Evolutionary conservation across 306 rosid species (phyloP).

Genomic region (Sicyos baderoa): DNA sequence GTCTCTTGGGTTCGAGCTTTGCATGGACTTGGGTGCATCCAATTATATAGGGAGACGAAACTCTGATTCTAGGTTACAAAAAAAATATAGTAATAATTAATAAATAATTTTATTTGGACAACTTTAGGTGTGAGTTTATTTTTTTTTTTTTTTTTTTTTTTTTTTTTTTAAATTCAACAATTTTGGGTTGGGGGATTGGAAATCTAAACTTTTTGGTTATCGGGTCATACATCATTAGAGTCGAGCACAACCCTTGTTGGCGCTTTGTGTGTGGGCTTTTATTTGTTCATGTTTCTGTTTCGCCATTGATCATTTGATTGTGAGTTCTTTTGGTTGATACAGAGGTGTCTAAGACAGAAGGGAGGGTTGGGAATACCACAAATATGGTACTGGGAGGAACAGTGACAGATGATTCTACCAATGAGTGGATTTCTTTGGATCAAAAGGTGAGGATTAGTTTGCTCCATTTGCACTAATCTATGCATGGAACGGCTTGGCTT

Average conservation of each 20-base stretch:
- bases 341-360: slow-evolving; percentile 97
- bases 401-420: slow-evolving; percentile 75
- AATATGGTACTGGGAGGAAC: slow-evolving; percentile 97
- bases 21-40: too few species aligned
- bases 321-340: background rate
- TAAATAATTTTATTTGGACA: too few species aligned
- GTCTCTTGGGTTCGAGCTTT: too few species aligned
- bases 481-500: background rate
- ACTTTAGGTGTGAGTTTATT: background rate
- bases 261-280: background rate
- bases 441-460: slow-evolving; percentile 51
- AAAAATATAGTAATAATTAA: too few species aligned
- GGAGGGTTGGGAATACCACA: slow-evolving; percentile 94
- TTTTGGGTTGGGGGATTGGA: too few species aligned
- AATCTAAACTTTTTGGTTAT: too few species aligned
- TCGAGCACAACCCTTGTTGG: too few species aligned
- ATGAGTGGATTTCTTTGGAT: slow-evolving; percentile 88
- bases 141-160: background rate
- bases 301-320: slow-evolving; percentile 1
- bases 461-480: background rate
- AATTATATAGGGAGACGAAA: too few species aligned
- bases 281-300: background rate
- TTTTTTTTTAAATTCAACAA: too few species aligned
- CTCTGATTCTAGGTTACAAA: too few species aligned
- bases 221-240: too few species aligned